Evolutionary conservation across 1,284 basidiomycete species (phyloP), one percentile per base, ranked within the genome.

Genomic region (Moesziomyces parantarcticus): DNA sequence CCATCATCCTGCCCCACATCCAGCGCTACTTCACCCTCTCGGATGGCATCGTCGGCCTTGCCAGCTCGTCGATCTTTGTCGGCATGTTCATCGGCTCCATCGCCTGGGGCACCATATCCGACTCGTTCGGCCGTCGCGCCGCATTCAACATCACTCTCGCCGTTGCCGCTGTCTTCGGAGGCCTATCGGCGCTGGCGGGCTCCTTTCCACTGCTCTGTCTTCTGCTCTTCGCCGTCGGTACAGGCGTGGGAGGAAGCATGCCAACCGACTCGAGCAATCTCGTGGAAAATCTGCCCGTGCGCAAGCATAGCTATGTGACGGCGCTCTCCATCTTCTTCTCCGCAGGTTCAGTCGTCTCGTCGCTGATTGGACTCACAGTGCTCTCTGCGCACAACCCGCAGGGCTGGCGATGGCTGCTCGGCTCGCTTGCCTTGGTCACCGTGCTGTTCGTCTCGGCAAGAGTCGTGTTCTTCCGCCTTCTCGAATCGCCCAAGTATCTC

Each of bases 11-110:
- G 13, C 96, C 96, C 13, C 88, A 95, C 57, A 91, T 98, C 10
- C 94, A 97, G 81, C 89, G 90, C 61, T 92, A 57, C 54, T 81
- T 65, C 21, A 34, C 25, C 7, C 89, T 94, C 14, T 87, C 89
- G 25, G 91, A 94, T 83, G 87, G 85, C 52, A 89, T 88, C 75
- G 92, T 94, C 58, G 92, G 92, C 36, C 83, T 88, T 1, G 85
- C 93, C 3, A 92, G 91, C 0, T 91, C 92, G 3, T 89, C 90
- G 9, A 91, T 92, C 88, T 93, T 94, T 83, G 90, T 89, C 8
- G 92, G 96, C 42, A 98, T 98, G 96, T 97, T 97, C 93, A 84
- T 97, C 58, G 95, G 95, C 5, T 93, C 94, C 0, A 86, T 96
- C 11, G 76, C 63, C 0, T 84, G 82, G 83, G 83, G 83, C 4